Evolutionary conservation across 192 early-diverging fungal genomes (phyloP).

Genomic region (Mortierella claussenii): DNA sequence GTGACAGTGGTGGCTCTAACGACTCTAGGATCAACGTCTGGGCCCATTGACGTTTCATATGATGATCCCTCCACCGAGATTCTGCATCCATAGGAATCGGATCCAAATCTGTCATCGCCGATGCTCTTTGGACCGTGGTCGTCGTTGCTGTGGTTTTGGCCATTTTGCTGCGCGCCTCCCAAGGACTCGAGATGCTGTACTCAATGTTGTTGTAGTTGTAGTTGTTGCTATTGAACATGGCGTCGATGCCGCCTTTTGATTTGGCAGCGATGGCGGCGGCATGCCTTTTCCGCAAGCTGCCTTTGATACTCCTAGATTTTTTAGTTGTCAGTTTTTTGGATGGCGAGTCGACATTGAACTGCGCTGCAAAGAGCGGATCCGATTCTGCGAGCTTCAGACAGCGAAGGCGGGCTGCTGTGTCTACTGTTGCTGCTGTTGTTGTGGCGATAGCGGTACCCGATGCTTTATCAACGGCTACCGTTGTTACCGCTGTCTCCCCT

Average conservation of each 20-base stretch:
- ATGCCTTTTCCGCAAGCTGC: conserved; percentile 6
- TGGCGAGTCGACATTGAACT: background rate
- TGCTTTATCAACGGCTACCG: background rate
- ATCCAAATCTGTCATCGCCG: background rate
- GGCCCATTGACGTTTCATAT: conserved; percentile 43
- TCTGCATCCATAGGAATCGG: conserved; percentile 42
- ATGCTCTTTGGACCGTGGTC: background rate
- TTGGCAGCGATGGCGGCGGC: too few relatives aligned
- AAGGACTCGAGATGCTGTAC: background rate
- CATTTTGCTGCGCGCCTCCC: background rate
- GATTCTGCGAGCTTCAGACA: conserved; percentile 7
- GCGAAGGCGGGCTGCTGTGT: background rate
- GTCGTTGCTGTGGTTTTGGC: background rate
- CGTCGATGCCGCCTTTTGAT: too few relatives aligned
- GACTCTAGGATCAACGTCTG: conserved; percentile 38
- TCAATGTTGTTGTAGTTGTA: background rate
- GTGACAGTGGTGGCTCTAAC: conserved; percentile 33
- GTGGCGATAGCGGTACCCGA: background rate
- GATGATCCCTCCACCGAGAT: conserved; percentile 41
- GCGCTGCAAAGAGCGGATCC: conserved; percentile 20
- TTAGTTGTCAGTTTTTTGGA: background rate
- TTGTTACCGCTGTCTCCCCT: too few relatives aligned
- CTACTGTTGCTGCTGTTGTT: background rate
- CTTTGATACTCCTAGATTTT: conserved; percentile 1
- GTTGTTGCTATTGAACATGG: too few relatives aligned